These are phyloP conservation scores for Ophiostoma sp. DNA, from an alignment of 2,329 filamentous ascomycete species.

Conservation along the genomic window DNA sequence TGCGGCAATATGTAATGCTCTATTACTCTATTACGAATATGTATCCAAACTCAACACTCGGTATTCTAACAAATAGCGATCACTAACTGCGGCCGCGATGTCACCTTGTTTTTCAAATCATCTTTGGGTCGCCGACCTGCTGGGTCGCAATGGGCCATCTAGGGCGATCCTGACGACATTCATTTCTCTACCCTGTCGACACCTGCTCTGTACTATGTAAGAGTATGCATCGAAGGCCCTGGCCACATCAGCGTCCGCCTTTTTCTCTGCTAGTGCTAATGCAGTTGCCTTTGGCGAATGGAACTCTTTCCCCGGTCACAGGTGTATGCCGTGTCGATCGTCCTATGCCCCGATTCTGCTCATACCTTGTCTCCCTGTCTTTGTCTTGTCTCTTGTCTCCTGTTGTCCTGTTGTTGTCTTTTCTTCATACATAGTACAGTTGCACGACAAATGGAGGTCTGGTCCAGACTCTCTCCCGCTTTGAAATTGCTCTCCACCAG, in stretches of 20 bases:
- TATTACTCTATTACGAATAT: no score
- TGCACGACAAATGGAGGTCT: not conserved
- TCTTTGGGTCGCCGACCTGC: slow-evolving; percentile 20
- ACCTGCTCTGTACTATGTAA: not conserved
- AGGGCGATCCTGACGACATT: slow-evolving; percentile 10
- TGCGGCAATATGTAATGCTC: no score
- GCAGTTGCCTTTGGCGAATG: slow-evolving; percentile 18
- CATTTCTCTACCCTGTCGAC: not conserved
- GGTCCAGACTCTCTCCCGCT: not conserved
- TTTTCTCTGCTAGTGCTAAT: slow-evolving; percentile 9
- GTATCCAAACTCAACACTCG: no score
- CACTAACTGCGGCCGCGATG: slow-evolving; percentile 16
- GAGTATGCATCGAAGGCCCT: no score
- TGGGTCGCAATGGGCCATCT: slow-evolving; percentile 7
- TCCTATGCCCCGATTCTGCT: slow-evolving; percentile 1
- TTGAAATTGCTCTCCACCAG: slow-evolving; percentile 1
- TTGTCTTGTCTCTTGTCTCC: no score
- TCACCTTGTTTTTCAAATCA: slow-evolving; percentile 15
- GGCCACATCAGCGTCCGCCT: no score
- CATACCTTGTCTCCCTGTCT: not conserved
- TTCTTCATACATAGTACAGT: not conserved
- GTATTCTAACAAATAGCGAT: not conserved
- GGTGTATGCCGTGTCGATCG: slow-evolving; percentile 5
- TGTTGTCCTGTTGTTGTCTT: not conserved
- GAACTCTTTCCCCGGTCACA: slow-evolving; percentile 11